Percentiles rank a stretch among this genome's conserved stretches.
Conservation (phyloP, 2,329 filamentous ascomycete species). For the Aspergillus sp. region DNA sequence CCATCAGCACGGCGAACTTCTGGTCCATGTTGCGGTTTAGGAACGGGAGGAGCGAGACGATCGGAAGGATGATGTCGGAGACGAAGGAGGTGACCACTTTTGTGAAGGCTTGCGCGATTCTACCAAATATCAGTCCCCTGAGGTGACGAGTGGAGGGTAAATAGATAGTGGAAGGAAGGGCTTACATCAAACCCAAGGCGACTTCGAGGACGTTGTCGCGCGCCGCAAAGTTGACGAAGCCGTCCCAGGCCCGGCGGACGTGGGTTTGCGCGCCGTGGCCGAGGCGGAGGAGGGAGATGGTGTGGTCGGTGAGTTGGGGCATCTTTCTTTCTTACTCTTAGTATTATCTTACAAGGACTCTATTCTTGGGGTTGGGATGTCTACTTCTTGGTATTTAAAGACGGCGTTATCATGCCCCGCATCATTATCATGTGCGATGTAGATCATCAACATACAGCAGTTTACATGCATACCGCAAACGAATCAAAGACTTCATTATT, state of each 20-base stretch:
- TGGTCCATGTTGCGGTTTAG: constrained; percentile 70
- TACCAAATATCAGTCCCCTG: neutral
- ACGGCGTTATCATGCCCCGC: neutral
- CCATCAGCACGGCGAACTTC: constrained; percentile 66
- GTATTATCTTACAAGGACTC: neutral
- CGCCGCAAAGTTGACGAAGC: constrained; percentile 71
- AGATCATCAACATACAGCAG: neutral
- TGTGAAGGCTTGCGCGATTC: constrained; percentile 69
- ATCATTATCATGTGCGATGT: constrained; percentile 1
- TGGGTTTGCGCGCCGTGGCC: constrained; percentile 42
- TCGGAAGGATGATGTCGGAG: constrained; percentile 67
- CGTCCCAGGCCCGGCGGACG: constrained; percentile 56
- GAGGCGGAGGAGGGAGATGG: constrained; percentile 29
- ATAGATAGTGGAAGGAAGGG: neutral
- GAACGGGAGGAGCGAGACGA: constrained; percentile 67
- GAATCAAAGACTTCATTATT: neutral
- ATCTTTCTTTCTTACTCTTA: neutral
- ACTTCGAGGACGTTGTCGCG: constrained; percentile 75
- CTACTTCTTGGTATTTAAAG: neutral
- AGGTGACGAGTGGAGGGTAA: neutral
- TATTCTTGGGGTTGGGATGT: too few relatives aligned
- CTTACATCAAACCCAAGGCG: constrained; percentile 71
- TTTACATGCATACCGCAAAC: neutral
- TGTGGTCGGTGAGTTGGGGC: neutral
- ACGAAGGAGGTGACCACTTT: constrained; percentile 71